Evolutionary conservation across 441 rosid genomes (phyloP), one percentile per base, ranked within the genome.

Genomic region (Arabidopsis hybrid): DNA sequence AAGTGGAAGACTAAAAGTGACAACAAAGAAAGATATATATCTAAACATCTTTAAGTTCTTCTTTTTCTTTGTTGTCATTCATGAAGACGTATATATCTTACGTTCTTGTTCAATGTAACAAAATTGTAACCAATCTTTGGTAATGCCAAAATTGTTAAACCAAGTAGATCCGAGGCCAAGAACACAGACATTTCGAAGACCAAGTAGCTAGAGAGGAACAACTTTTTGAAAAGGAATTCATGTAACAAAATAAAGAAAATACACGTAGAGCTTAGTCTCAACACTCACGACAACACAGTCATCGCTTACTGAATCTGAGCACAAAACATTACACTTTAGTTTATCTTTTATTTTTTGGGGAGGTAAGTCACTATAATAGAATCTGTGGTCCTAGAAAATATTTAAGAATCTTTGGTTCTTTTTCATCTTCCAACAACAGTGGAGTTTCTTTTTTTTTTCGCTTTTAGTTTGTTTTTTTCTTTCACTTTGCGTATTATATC

Each of bases 401-500:
- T 71, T 18, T 52, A 26, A 26, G 43, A 40, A 31, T 12, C 52
- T 71, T n/a, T 61, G n/a, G 60, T 71, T 55, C 39, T 66, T 55
- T 72, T 63, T 45, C 14, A 61, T 60, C 55, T 72, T 64, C 76
- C 76, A 72, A 63, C 58, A 65, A 73, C 66, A 65, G 72, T 73
- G 72, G 78, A 73, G 78, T 73, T 73, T 65, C 72, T 21, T 21
- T 21, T 73, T 73, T 58, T 47, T 47, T 53, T 31, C 66, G 38
- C 71, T 58, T 58, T 65, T 29, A 14, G 35, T 46, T 67, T 56
- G 11, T 47, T 53, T 47, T 65, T 58, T 17, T 40, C 60, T 66
- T 58, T 73, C 78, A 47, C 72, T 39, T 65, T 65, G 65, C 60
- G 36, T 73, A 57, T 49, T 56, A 52, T 49, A 38, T 49, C 43